These are phyloP conservation scores for Cryptococcus sp. DNA, from an alignment of 1,284 basidiomycete species.

Conservation along the genomic window DNA sequence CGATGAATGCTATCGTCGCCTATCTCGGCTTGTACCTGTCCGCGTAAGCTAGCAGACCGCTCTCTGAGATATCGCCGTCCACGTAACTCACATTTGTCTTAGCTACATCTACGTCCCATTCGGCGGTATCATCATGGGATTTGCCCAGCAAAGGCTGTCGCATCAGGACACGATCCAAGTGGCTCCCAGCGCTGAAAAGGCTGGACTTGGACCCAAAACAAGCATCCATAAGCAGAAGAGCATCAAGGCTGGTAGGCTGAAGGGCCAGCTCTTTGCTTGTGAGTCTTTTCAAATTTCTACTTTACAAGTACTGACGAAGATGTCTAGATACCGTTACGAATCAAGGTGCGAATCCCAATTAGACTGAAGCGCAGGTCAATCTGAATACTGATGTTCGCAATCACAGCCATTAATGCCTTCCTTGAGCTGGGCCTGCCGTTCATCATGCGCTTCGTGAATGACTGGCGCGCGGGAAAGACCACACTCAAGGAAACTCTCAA, in stretches of 20 bases:
- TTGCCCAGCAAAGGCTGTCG: constrained; percentile 56
- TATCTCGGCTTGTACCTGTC: constrained; percentile 82
- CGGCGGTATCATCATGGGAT: constrained; percentile 74
- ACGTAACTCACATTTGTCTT: not conserved
- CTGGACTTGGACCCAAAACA: constrained; percentile 59
- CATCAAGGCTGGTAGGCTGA: constrained; percentile 67
- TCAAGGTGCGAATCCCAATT: constrained; percentile 57
- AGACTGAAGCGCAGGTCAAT: not conserved
- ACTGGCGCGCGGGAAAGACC: constrained; percentile 58
- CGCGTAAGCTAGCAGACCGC: constrained; percentile 53
- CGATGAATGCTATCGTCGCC: constrained; percentile 82
- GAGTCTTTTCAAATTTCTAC: constrained; percentile 15
- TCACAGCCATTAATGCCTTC: constrained; percentile 68
- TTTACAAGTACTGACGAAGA: constrained; percentile 1
- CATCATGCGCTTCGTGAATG: constrained; percentile 65
- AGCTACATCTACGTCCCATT: constrained; percentile 88
- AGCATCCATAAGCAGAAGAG: constrained; percentile 55
- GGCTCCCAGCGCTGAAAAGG: constrained; percentile 29
- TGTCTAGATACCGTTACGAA: constrained; percentile 78
- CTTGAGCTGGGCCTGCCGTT: constrained; percentile 83
- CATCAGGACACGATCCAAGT: constrained; percentile 25
- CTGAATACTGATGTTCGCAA: not conserved
- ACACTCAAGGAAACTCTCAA: constrained; percentile 39
- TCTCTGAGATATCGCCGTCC: not conserved
- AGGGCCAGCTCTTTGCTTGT: constrained; percentile 88